Evolutionary conservation across 352 stramenopile genomes (phyloP), one percentile per base, ranked within the genome.

Genomic region (Pythium apleroticum): DNA sequence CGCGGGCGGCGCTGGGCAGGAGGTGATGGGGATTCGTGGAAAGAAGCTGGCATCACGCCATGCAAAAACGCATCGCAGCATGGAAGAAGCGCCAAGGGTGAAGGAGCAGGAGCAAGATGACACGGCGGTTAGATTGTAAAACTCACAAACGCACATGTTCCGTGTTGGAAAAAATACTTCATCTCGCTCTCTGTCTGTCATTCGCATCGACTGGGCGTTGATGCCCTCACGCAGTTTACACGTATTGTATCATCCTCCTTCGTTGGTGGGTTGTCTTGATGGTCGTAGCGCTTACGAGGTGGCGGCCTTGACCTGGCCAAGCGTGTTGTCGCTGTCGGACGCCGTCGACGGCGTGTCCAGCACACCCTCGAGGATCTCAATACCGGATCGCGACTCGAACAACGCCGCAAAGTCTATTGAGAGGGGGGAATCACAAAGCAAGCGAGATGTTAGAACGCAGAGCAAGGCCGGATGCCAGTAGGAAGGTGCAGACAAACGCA

Each of bases 351-450:
- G 24, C 30, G 45, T 50, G 41, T 55, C 61, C 35, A 62, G 49
- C 15, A 70, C 59, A 20, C 65, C 65, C 24, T 72, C 65, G 27
- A 72, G 58, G n/a, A 67, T 39, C 35, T 72, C 65, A 20, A 72
- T 50, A 15, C 59, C 49, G 20, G 58, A 64, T 35, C 82, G 78
- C 46, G 78, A 84, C 58, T 91, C 82, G 57, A 88, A 81, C 27
- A 89, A 63, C 41, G 69, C 64, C n/a, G 60, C n/a, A 46, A 91
- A 89, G 55, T 87, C 82, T 89, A 41, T n/a, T n/a, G n/a, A n/a
- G n/a, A n/a, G 15, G 1, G 55, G 28, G 7, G 8, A 35, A 19
- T 35, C 11, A 49, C 25, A 62, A n/a, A 52, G 52, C 25, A 39
- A 20, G 10, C 43, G n/a, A 56, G 12, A 37, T 37, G 15, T 27